A percentile compares a stretch with the other conserved stretches of the same genome.
Evolutionary conservation across 73 alveolate genomes (phyloP).

Genomic region (Blepharisma stoltei): DNA sequence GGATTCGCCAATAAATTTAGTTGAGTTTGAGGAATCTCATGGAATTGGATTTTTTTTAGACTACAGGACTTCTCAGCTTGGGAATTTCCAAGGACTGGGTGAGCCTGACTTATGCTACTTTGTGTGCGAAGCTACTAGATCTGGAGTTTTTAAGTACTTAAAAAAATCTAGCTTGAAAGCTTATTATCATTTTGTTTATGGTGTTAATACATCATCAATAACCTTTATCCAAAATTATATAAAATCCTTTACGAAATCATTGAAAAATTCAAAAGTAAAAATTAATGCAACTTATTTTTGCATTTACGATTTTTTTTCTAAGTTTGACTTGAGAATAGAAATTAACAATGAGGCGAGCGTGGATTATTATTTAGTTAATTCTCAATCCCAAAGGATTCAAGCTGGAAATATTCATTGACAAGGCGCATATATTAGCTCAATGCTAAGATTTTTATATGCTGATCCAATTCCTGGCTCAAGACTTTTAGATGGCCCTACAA

Average conservation of each 20-base stretch:
- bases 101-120: constrained; percentile 36
- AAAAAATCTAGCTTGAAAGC: not conserved
- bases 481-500: constrained; percentile 6
- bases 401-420: constrained; percentile 34
- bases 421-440: constrained; percentile 34
- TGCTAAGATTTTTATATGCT: constrained; percentile 29
- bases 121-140: constrained; percentile 14
- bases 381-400: not conserved
- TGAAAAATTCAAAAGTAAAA: not conserved
- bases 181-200: constrained; percentile 34
- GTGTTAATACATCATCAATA: constrained; percentile 25
- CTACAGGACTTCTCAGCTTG: too few species aligned
- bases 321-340: constrained; percentile 35
- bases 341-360: constrained; percentile 33
- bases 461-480: constrained; percentile 13
- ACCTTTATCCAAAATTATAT: not conserved
- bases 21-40: too few species aligned
- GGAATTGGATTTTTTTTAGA: too few species aligned
- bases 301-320: constrained; percentile 31
- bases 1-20: too few species aligned
- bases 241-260: not conserved
- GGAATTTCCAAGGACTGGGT: constrained; percentile 23
- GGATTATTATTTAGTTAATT: constrained; percentile 20
- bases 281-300: constrained; percentile 26
- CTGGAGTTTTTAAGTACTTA: constrained; percentile 6